Base-by-base conservation (phyloP, 164 flowering plant genomes). In the Tetrastigma voinierianum region DNA sequence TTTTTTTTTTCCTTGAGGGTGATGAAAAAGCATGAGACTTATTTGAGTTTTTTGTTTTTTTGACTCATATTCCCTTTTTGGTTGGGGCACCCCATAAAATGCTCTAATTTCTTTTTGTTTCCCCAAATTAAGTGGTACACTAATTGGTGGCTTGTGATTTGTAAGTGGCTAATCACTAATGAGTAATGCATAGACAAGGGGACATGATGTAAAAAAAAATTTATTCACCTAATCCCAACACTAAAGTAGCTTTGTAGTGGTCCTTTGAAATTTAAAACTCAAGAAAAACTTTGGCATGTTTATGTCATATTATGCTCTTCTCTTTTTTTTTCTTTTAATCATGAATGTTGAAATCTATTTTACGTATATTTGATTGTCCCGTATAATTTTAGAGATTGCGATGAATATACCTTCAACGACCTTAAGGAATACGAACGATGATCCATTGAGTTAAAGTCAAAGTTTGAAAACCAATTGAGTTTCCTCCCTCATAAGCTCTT, bases 31-130 rank as follows among this genome's bases (percentile, higher is more conserved):
- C 54, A 46, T 56, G 57, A 59, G 53, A 51, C 56, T 19, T 11
- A 64, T 64, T 43, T 40, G 32, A 21, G 48, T 58, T 25, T 44
- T 58, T 25, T 44, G 46, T 46, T 57, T 66, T 57, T n/a, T 23
- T 66, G 25, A 54, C 44, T 44, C 13, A 43, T 1, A 25, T 9
- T 10, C 9, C 40, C 32, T 9, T 5, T 51, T 23, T 40, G 21
- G 8, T 17, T 52, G 40, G 1, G 45, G 44, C 17, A 15, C 45
- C 32, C n/a, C 3, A 32, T 19, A 43, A 7, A 25, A n/a, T n/a
- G 3, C 46, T 9, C 18, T 23, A 9, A 11, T 51, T 23, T 40
- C 10, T 15, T 17, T 53, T 59, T 10, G 43, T 59, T 10, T 17
- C 45, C 32, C n/a, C 23, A 9, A 54, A 20, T 49, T 18, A 40